Conservation (phyloP, 805 yeast genomes). For the Priceomyces medius region DNA sequence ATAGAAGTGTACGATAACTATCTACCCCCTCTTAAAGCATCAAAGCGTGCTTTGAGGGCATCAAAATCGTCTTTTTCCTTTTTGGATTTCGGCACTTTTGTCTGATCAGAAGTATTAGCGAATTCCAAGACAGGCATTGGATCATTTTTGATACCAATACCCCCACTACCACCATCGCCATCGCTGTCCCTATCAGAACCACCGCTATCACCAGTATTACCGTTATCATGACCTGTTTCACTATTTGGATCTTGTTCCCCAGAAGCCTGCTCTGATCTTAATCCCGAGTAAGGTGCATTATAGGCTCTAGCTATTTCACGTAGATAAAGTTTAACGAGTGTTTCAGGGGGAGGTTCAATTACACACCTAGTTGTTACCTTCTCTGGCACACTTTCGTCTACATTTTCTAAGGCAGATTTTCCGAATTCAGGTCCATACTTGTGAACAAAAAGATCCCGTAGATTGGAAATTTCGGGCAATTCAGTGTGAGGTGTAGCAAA, state of each 20-base stretch:
- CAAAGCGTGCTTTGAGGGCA: slow-evolving; percentile 67
- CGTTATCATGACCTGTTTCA: slow-evolving; percentile 11
- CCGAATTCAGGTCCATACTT: slow-evolving; percentile 72
- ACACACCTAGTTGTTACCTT: slow-evolving; percentile 62
- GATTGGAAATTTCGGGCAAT: slow-evolving; percentile 62
- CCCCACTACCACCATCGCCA: slow-evolving; percentile 27
- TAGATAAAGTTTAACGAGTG: slow-evolving; percentile 66
- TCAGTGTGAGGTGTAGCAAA: slow-evolving; percentile 73
- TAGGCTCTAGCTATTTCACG: slow-evolving; percentile 81
- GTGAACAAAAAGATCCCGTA: slow-evolving; percentile 60
- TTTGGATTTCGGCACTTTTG: slow-evolving; percentile 19
- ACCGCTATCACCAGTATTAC: slow-evolving; percentile 13
- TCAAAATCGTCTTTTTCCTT: slow-evolving; percentile 53
- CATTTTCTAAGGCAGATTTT: slow-evolving; percentile 51
- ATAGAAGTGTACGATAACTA: background rate
- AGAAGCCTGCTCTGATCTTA: slow-evolving; percentile 19
- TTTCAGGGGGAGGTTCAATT: slow-evolving; percentile 63
- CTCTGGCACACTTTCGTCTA: slow-evolving; percentile 56
- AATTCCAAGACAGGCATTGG: slow-evolving; percentile 20
- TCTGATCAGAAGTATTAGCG: slow-evolving; percentile 13
- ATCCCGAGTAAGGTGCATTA: slow-evolving; percentile 67
- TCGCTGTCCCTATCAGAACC: slow-evolving; percentile 29
- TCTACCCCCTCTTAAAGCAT: slow-evolving; percentile 53
- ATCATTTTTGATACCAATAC: slow-evolving; percentile 15
- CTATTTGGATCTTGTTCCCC: slow-evolving; percentile 18